Evolutionary conservation across 768 basidiomycete genomes (phyloP).

Genomic region (Phlebiopsis gigantea): DNA sequence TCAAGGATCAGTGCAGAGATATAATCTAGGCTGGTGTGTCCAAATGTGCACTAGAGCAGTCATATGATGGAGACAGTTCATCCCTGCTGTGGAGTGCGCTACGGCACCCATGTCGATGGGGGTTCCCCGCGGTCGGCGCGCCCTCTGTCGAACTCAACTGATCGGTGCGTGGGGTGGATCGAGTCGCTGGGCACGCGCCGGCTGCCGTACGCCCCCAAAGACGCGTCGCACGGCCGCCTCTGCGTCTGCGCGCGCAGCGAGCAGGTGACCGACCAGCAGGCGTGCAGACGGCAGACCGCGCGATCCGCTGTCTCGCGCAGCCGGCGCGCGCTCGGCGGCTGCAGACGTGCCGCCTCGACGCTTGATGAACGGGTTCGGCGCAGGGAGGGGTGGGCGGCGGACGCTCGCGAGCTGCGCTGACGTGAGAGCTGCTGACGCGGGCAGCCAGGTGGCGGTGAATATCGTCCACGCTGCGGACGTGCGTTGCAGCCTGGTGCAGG

Average conservation of each 20-base stretch:
- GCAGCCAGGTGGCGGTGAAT: slow-evolving; percentile 30
- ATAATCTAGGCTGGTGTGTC: neutral
- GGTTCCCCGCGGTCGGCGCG: neutral
- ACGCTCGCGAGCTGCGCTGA: slow-evolving; percentile 29
- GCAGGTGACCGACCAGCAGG: slow-evolving; percentile 3
- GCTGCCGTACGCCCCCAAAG: neutral
- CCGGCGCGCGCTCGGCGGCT: neutral
- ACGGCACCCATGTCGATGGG: neutral
- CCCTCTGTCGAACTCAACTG: neutral
- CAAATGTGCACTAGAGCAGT: neutral
- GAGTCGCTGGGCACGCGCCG: neutral
- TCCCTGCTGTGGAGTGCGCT: neutral
- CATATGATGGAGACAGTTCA: neutral
- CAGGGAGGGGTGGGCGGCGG: slow-evolving; percentile 34
- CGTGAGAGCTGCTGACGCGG: slow-evolving; percentile 15
- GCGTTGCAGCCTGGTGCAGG: slow-evolving; percentile 22
- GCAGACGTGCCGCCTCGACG: neutral
- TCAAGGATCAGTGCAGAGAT: neutral
- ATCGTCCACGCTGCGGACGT: slow-evolving; percentile 35
- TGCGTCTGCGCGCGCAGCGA: slow-evolving; percentile 6
- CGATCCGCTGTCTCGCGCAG: neutral
- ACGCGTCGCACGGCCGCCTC: neutral
- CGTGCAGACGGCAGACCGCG: slow-evolving; percentile 1
- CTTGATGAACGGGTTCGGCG: slow-evolving; percentile 38
- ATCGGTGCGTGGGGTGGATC: neutral